These are phyloP conservation scores for Globisporangium cystogenes DNA, from an alignment of 352 stramenopile genomes.

Conservation along the genomic window DNA sequence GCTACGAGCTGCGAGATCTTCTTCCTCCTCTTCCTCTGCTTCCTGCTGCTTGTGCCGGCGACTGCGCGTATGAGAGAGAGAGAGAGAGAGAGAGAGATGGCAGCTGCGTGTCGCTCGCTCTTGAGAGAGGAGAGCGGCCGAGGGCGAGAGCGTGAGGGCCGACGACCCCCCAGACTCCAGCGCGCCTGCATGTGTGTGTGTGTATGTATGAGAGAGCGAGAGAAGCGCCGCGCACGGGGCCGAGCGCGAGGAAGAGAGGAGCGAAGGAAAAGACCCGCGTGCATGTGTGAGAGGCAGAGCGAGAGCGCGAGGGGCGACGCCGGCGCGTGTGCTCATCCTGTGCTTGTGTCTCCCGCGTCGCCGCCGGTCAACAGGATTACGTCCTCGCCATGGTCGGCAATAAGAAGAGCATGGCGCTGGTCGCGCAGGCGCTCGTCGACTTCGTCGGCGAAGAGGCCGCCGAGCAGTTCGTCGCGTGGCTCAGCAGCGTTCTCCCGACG, in stretches of 20 bases:
- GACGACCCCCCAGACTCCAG: background rate
- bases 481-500: conserved; percentile 44
- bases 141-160: background rate
- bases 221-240: conserved; percentile 4
- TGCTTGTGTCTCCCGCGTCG: conserved; percentile 14
- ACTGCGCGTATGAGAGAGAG: background rate
- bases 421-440: conserved; percentile 74
- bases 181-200: conserved; percentile 1
- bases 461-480: conserved; percentile 67
- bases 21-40: background rate
- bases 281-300: conserved; percentile 10
- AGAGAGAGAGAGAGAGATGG: background rate
- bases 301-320: conserved; percentile 9
- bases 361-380: conserved; percentile 54
- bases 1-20: background rate
- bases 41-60: background rate
- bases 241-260: conserved; percentile 3
- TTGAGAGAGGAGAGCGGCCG: background rate
- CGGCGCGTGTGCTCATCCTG: conserved; percentile 26
- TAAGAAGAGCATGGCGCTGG: conserved; percentile 84
- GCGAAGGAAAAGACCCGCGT: conserved; percentile 4
- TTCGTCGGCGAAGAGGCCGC: conserved; percentile 81
- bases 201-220: conserved; percentile 4
- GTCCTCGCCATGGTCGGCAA: conserved; percentile 85
- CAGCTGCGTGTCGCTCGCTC: too few relatives aligned